Evolutionary conservation across 805 yeast species (phyloP), one percentile per base, ranked within the genome.

Genomic region (Metschnikowia shivogae): DNA sequence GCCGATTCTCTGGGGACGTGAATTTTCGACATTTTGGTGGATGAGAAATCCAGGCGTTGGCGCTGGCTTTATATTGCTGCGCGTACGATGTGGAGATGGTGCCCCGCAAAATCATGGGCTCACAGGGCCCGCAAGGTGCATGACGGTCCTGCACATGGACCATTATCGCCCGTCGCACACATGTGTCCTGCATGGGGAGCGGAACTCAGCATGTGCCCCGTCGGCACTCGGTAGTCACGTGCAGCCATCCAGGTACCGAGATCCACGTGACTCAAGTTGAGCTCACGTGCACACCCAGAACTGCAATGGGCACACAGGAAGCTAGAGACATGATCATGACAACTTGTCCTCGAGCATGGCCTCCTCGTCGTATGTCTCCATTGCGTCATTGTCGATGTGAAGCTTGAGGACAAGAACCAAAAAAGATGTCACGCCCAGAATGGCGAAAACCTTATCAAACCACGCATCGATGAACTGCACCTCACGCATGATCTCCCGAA

Each of bases 371-470:
- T 57, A 63, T 6, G 50, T 56, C 7, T 56, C 59, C 10, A 52
- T 56, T 32, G 39, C 63, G 11, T 50, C 46, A 31, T 50, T 51
- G 20, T 54, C 58, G 27, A 54, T 48, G 36, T 44, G 50, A 1
- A 32, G 4, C 43, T 58, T 58, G 43, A 60, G 36, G 1, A 51
- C 42, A n/a, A 66, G 44, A 39, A 63, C 57, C 19, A 58, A 24
- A 4, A 59, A 41, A 3, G 78, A 69, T 1, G 58, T 48, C 3
- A 72, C 49, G 50, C 76, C 67, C 9, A 78, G 62, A 5, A 71
- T 34, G 10, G 70, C 77, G 60, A 76, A 78, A 35, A 77, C 72
- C 56, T 73, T 66, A 50, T 77, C 81, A 50, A 76, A 78, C 78
- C 79, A 75, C 17, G 60, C 58, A 47, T 77, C 81, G 17, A 77